phyloP scores from a whole-genome alignment of 805 yeast species.

The Peterozyma xylosa region DNA sequence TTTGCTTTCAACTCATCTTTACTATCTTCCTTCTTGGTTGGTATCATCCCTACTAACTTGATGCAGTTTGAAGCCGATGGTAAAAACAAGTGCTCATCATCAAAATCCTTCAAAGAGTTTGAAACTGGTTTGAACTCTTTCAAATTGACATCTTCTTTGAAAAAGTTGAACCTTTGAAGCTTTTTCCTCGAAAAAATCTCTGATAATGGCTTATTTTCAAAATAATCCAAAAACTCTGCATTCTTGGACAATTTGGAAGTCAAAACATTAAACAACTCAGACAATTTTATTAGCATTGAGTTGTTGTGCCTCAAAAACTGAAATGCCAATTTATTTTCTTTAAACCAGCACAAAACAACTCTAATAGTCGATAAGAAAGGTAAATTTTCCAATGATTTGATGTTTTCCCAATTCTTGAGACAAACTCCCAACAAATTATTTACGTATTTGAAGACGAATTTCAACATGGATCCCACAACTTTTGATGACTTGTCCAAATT shows the following conservation, averaged over 20 bases:
- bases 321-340: slow-evolving; percentile 35
- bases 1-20: slow-evolving; percentile 10
- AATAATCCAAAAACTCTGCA: slow-evolving; percentile 5
- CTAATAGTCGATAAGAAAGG: slow-evolving; percentile 33
- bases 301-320: slow-evolving; percentile 13
- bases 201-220: slow-evolving; percentile 1
- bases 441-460: slow-evolving; percentile 33
- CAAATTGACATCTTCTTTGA: slow-evolving; percentile 56
- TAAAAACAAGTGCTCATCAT: slow-evolving; percentile 41
- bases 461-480: slow-evolving; percentile 23
- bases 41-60: slow-evolving; percentile 25
- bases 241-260: slow-evolving; percentile 10
- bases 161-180: slow-evolving; percentile 46
- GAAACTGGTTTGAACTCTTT: slow-evolving; percentile 54
- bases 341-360: slow-evolving; percentile 50
- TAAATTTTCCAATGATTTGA: slow-evolving; percentile 8
- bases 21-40: slow-evolving; percentile 2
- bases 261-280: slow-evolving; percentile 2
- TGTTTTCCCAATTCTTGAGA: slow-evolving; percentile 14
- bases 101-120: slow-evolving; percentile 50
- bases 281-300: slow-evolving; percentile 1
- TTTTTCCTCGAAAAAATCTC: slow-evolving; percentile 12
- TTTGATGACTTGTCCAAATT: slow-evolving; percentile 14
- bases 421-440: slow-evolving; percentile 20
- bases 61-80: slow-evolving; percentile 19